Evolutionary conservation across 441 rosid genomes (phyloP).

Genomic region (Populus trichocarpa): DNA sequence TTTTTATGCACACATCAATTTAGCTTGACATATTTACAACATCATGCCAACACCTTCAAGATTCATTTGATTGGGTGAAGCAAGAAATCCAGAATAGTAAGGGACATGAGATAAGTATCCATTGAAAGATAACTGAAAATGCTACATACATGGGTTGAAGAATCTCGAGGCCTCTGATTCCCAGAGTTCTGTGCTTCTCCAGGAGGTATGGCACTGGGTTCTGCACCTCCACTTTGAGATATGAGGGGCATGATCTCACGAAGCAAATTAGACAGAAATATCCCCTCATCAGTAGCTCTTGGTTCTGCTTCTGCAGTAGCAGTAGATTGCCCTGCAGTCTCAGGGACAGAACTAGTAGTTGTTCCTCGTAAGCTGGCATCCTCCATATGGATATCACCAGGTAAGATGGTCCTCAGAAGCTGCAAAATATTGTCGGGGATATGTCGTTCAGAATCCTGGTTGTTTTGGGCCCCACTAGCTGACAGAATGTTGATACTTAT

Average conservation of each 20-base stretch:
- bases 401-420: constrained; percentile 47
- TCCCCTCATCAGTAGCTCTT: constrained; percentile 46
- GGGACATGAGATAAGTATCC: background rate
- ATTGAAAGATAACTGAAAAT: background rate
- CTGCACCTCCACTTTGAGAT: constrained; percentile 35
- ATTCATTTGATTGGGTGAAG: background rate
- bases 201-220: constrained; percentile 16
- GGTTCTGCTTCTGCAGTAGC: constrained; percentile 31
- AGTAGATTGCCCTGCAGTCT: constrained; percentile 26
- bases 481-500: constrained; percentile 37
- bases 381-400: constrained; percentile 50
- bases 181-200: constrained; percentile 26
- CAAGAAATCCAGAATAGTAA: background rate
- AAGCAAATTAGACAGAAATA: constrained; percentile 58
- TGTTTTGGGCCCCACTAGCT: constrained; percentile 36
- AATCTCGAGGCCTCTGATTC: constrained; percentile 21
- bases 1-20: background rate
- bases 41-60: background rate
- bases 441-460: constrained; percentile 48
- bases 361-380: constrained; percentile 33
- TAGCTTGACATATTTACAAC: background rate
- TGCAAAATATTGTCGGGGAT: constrained; percentile 41
- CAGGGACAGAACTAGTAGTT: constrained; percentile 28
- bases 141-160: constrained; percentile 30
- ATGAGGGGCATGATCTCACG: constrained; percentile 56